Evolutionary conservation across 148 eudicot species (phyloP).

Genomic region (Nepenthes mirabilis): DNA sequence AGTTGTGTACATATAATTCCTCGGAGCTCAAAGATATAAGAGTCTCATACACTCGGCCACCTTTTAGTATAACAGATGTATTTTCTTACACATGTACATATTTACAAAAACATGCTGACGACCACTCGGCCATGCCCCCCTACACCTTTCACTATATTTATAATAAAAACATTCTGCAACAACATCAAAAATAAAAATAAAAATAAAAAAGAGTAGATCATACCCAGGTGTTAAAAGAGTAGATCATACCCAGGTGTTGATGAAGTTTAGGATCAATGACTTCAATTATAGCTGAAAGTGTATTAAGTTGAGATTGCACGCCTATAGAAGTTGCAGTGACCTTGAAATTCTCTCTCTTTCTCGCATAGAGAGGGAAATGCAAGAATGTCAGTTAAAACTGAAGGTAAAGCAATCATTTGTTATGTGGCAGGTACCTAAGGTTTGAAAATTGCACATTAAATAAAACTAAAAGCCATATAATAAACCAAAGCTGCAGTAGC

Average conservation of each 20-base stretch:
- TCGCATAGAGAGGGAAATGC: conserved; percentile 8
- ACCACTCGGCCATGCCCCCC: too few relatives aligned
- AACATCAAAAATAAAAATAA: too few relatives aligned
- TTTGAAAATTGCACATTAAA: background rate
- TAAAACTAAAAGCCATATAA: background rate
- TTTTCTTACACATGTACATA: background rate
- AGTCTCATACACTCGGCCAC: too few relatives aligned
- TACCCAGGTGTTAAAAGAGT: conserved; percentile 58
- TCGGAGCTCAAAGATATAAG: too few relatives aligned
- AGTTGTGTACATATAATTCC: too few relatives aligned
- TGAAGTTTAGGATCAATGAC: conserved; percentile 92
- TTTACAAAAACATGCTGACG: too few relatives aligned
- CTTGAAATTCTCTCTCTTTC: conserved; percentile 85
- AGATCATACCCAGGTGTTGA: conserved; percentile 72
- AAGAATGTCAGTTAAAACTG: conserved; percentile 8
- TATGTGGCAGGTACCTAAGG: background rate
- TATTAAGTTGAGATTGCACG: conserved; percentile 72
- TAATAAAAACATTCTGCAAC: background rate
- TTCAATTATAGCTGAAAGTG: conserved; percentile 69
- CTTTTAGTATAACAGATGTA: background rate
- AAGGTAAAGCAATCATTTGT: conserved; percentile 1
- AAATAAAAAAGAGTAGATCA: conserved; percentile 1
- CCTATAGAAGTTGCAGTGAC: conserved; percentile 63
- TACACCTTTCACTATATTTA: too few relatives aligned
- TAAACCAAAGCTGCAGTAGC: background rate